These are phyloP conservation scores for Scolecobasidium constrictum DNA, from an alignment of 2,329 filamentous ascomycete species.

Conservation along the genomic window DNA sequence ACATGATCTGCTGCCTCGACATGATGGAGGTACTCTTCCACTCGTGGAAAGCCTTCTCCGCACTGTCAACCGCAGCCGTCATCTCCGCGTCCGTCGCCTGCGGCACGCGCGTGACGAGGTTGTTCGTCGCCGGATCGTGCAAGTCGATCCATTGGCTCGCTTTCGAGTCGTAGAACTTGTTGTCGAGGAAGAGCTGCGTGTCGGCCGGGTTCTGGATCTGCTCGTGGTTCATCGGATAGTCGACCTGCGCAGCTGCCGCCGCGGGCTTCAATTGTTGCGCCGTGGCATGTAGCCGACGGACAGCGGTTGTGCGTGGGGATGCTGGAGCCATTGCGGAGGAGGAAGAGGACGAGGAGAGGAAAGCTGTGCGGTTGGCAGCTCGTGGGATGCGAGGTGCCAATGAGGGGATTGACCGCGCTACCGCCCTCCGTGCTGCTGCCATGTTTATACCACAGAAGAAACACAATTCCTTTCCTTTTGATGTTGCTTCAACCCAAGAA, in stretches of 20 bases:
- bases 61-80: conserved; percentile 62
- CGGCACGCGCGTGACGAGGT: conserved; percentile 71
- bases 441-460: too few species aligned
- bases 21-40: conserved; percentile 67
- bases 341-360: conserved; percentile 18
- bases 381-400: conserved; percentile 26
- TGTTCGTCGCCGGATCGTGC: conserved; percentile 75
- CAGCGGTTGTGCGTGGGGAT: conserved; percentile 27
- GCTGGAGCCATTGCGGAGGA: conserved; percentile 26
- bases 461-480: too few species aligned
- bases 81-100: conserved; percentile 73
- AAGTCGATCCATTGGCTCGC: conserved; percentile 67
- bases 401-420: conserved; percentile 30
- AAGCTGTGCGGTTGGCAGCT: conserved; percentile 19
- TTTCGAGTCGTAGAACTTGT: conserved; percentile 59
- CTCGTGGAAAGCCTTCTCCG: conserved; percentile 61
- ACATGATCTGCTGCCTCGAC: conserved; percentile 73
- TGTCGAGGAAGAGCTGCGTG: conserved; percentile 75
- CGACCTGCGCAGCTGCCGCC: conserved; percentile 36
- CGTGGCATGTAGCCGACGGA: conserved; percentile 43
- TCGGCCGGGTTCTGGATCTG: conserved; percentile 56
- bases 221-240: conserved; percentile 62
- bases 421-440: conserved; percentile 36
- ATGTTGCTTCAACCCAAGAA: too few species aligned
- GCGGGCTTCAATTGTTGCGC: conserved; percentile 38